Evolutionary conservation across 75 land plant species (phyloP).

Genomic region (Sequoiadendron giganteum): DNA sequence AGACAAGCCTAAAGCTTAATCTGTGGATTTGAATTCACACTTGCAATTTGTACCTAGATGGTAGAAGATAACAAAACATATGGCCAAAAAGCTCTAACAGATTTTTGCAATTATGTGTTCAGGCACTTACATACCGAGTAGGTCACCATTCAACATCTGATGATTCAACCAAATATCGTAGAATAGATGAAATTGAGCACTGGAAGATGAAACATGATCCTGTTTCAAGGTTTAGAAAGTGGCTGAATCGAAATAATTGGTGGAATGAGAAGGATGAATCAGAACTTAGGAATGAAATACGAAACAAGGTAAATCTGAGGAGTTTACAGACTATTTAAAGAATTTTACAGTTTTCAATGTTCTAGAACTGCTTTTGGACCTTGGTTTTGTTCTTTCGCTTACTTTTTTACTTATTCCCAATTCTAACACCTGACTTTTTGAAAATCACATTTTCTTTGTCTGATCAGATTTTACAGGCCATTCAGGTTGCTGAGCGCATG

Average conservation of each 20-base stretch:
- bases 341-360: background rate
- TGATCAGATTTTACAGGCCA: slow-evolving; percentile 62
- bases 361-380: background rate
- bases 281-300: slow-evolving; percentile 40
- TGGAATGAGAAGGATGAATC: slow-evolving; percentile 64
- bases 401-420: background rate
- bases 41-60: background rate
- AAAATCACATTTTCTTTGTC: background rate
- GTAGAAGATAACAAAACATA: background rate
- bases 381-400: background rate
- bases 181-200: slow-evolving; percentile 74
- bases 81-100: background rate
- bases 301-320: slow-evolving; percentile 51
- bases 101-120: background rate
- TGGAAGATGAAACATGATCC: slow-evolving; percentile 75
- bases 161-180: slow-evolving; percentile 89
- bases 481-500: slow-evolving; percentile 68
- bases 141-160: slow-evolving; percentile 97
- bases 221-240: slow-evolving; percentile 60
- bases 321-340: background rate
- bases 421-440: background rate
- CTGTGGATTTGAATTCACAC: background rate
- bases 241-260: slow-evolving; percentile 75
- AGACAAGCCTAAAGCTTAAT: background rate
- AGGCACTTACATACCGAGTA: slow-evolving; percentile 88